These are phyloP conservation scores for Styphnolobium japonicum DNA, from an alignment of 306 rosid genomes.

Conservation along the genomic window DNA sequence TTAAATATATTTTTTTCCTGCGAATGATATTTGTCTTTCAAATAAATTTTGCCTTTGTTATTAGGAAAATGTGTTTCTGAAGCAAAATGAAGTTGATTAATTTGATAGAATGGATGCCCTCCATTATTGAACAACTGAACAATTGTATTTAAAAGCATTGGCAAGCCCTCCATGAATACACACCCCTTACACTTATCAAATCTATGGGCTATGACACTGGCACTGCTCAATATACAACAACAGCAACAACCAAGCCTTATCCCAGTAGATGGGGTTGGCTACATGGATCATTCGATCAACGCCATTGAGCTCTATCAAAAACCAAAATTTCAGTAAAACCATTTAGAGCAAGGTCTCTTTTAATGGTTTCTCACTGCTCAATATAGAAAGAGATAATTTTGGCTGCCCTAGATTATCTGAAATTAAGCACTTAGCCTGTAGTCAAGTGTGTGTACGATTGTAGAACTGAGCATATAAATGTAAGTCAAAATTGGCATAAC, in stretches of 20 bases:
- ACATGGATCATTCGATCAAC: too few species aligned
- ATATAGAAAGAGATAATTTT: too few species aligned
- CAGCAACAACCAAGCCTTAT: too few species aligned
- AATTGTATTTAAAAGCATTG: background rate
- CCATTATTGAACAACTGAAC: background rate
- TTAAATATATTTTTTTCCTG: background rate
- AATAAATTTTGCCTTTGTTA: background rate
- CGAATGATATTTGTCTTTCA: background rate
- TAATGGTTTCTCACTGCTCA: too few species aligned
- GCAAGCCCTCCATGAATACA: background rate
- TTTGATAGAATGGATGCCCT: background rate
- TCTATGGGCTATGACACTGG: background rate
- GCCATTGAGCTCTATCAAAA: too few species aligned
- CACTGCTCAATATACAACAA: too few species aligned
- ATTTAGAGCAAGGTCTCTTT: too few species aligned
- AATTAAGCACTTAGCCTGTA: background rate
- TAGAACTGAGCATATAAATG: too few species aligned
- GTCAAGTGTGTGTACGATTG: background rate
- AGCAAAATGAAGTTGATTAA: background rate
- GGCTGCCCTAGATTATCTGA: background rate
- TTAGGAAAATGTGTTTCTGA: background rate
- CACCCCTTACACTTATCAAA: background rate
- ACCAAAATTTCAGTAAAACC: too few species aligned
- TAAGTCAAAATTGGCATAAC: too few species aligned
- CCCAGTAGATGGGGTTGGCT: too few species aligned